Conservation (phyloP, 495 filamentous ascomycete genomes). For the Pyronema domesticum region DNA sequence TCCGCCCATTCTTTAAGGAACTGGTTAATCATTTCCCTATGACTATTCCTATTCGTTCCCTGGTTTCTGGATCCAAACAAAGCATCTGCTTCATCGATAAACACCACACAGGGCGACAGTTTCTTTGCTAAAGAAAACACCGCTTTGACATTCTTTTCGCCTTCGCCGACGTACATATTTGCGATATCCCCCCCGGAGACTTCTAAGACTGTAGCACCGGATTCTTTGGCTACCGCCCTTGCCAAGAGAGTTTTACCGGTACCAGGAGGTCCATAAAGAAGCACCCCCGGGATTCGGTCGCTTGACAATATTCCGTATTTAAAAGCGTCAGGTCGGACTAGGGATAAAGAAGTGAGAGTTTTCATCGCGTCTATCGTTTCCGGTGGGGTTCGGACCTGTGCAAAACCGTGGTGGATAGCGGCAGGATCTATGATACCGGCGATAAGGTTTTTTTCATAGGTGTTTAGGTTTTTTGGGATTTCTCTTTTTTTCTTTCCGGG, state of each 20-base stretch:
- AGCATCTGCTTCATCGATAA: slow-evolving; percentile 93
- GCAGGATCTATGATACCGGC: slow-evolving; percentile 63
- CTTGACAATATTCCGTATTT: slow-evolving; percentile 84
- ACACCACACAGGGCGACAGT: slow-evolving; percentile 81
- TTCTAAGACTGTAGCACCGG: slow-evolving; percentile 59
- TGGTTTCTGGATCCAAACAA: slow-evolving; percentile 59
- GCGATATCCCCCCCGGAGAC: slow-evolving; percentile 52
- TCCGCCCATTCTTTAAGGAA: slow-evolving; percentile 98
- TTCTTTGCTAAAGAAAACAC: slow-evolving; percentile 85
- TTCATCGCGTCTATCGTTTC: slow-evolving; percentile 79
- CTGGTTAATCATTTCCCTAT: slow-evolving; percentile 90
- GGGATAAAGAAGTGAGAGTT: slow-evolving; percentile 71
- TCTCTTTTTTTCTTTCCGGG: slow-evolving; percentile 15
- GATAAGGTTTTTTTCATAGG: slow-evolving; percentile 67
- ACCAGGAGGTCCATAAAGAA: slow-evolving; percentile 87
- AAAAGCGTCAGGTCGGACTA: slow-evolving; percentile 84
- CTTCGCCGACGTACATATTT: slow-evolving; percentile 91
- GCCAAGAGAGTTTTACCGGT: slow-evolving; percentile 92
- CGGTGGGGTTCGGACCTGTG: slow-evolving; percentile 59
- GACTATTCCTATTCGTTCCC: slow-evolving; percentile 39
- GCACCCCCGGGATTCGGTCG: slow-evolving; percentile 72
- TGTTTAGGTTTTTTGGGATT: slow-evolving; percentile 40
- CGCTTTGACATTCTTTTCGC: slow-evolving; percentile 89
- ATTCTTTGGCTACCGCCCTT: slow-evolving; percentile 90
- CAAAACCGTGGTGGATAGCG: slow-evolving; percentile 69